Base-by-base conservation (phyloP, 176 grass and related monocot genomes). In the Urochloa ruziziensis region DNA sequence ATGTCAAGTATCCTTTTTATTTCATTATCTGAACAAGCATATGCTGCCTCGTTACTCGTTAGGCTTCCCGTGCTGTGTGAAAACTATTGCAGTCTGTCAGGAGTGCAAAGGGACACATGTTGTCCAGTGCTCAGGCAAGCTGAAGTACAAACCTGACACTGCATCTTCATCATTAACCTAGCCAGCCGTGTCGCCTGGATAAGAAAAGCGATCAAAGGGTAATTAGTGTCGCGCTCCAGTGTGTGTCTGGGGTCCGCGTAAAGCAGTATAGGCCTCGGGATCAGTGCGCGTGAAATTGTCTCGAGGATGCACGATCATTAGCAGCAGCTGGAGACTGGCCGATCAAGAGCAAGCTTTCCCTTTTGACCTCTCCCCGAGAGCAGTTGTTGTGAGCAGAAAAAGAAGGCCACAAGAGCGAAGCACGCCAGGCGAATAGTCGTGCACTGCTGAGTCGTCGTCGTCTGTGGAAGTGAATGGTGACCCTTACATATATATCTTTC, bases 261-360 rank as follows among this genome's bases (percentile, higher is more conserved):
- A 57, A 75, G 62, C 19, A 67, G 78, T 59, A 74, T 59, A 74
- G 48, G 27, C 60, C 27, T 87, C 69, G 61, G 47, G 85, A 81
- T 87, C 59, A 13, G 85, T 86, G 85, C 85, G 77, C 77, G 85
- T 87, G 85, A 81, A 73, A 75, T 75, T 74, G 69, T 67, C 77
- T 70, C 39, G 27, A 77, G 63, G 62, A 61, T 37, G 58, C 64
- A 85, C 17, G 39, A 78, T 78, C 64, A 85, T 85, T 70, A 76
- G 73, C 27, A 47, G 83, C 28, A 27, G 74, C 73, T 77, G 28
- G 36, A 46, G 46, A 53, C 44, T 33, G 60, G 28, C 18, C 18
- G 48, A 53, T 54, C 71, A 42, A 52, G 51, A 11, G 35, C 25
- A 67, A 54, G 19, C 37, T 77, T 56, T 44, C 35, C 23, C 73